These are phyloP conservation scores for Calendula officinalis DNA, from an alignment of 129 eudicot genomes.

Conservation along the genomic window DNA sequence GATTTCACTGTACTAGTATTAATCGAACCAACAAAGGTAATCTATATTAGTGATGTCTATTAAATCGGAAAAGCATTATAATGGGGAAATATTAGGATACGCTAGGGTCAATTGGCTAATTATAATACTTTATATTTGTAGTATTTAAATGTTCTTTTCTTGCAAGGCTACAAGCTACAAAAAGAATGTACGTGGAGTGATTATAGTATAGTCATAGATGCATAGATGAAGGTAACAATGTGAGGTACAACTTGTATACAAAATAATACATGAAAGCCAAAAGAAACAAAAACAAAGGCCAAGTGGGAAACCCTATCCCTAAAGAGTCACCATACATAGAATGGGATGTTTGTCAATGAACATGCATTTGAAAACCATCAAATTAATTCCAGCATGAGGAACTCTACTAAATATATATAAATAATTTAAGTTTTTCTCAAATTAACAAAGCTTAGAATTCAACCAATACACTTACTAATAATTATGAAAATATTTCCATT, in stretches of 20 bases:
- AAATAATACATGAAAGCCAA: slow-evolving; percentile 21
- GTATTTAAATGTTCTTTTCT: neutral
- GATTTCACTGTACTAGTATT: too few species aligned
- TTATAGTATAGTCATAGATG: neutral
- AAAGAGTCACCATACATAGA: slow-evolving; percentile 29
- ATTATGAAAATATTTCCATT: too few species aligned
- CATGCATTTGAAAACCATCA: slow-evolving; percentile 31
- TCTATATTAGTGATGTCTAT: too few species aligned
- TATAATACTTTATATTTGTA: neutral
- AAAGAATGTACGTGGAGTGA: slow-evolving; percentile 20
- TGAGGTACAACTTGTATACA: slow-evolving; percentile 10
- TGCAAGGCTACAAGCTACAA: slow-evolving; percentile 27
- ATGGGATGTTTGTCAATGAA: slow-evolving; percentile 33
- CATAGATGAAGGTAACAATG: neutral
- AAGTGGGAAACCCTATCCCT: slow-evolving; percentile 37
- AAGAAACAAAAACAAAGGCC: slow-evolving; percentile 17
- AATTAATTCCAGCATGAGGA: slow-evolving; percentile 21
- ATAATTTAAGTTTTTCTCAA: too few species aligned
- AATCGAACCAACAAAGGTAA: too few species aligned
- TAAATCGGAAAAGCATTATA: too few species aligned
- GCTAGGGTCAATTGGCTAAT: neutral
- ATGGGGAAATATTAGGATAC: neutral
- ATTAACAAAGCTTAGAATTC: too few species aligned
- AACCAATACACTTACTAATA: too few species aligned
- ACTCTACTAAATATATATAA: too few species aligned